A percentile compares a stretch with the other conserved stretches of the same genome.
These are phyloP conservation scores for Sporisorium graminicola DNA, from an alignment of 1,284 basidiomycete genomes.

Conservation along the genomic window DNA sequence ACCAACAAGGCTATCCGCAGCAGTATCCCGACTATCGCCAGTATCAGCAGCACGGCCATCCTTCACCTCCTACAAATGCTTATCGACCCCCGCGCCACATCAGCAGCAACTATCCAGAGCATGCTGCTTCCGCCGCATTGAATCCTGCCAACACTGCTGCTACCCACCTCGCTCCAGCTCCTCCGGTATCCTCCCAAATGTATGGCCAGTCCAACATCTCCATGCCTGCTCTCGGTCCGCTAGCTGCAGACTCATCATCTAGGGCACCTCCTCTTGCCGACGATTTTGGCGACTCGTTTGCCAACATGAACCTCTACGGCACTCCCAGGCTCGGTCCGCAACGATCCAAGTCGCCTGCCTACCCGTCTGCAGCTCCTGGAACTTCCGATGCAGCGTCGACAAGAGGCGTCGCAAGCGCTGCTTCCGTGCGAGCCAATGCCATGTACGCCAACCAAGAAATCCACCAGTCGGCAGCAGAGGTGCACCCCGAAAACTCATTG, in stretches of 20 bases:
- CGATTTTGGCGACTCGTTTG: constrained; percentile 55
- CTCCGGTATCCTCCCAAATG: constrained; percentile 37
- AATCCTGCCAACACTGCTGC: constrained; percentile 25
- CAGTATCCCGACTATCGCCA: constrained; percentile 24
- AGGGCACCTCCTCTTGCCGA: constrained; percentile 57
- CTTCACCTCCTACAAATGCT: constrained; percentile 24
- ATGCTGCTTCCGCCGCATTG: constrained; percentile 28
- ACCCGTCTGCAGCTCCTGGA: background rate
- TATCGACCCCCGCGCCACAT: constrained; percentile 33
- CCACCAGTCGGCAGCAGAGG: constrained; percentile 59
- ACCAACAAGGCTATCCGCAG: constrained; percentile 21
- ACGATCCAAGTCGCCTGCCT: constrained; percentile 32
- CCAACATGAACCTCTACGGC: constrained; percentile 55
- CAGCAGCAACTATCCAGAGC: constrained; percentile 44
- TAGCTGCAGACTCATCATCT: constrained; percentile 13
- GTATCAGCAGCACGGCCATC: constrained; percentile 21
- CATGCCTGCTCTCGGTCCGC: constrained; percentile 52
- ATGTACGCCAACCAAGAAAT: constrained; percentile 63
- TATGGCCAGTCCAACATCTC: constrained; percentile 63
- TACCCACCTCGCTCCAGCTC: constrained; percentile 21
- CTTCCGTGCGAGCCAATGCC: constrained; percentile 54
- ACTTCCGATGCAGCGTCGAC: constrained; percentile 1
- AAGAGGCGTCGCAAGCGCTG: constrained; percentile 20
- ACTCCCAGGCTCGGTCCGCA: constrained; percentile 52
- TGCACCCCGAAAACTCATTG: constrained; percentile 56